phyloP scores from a whole-genome alignment of 2,329 filamentous ascomycete species.

The Chaetomiaceae sp. region DNA sequence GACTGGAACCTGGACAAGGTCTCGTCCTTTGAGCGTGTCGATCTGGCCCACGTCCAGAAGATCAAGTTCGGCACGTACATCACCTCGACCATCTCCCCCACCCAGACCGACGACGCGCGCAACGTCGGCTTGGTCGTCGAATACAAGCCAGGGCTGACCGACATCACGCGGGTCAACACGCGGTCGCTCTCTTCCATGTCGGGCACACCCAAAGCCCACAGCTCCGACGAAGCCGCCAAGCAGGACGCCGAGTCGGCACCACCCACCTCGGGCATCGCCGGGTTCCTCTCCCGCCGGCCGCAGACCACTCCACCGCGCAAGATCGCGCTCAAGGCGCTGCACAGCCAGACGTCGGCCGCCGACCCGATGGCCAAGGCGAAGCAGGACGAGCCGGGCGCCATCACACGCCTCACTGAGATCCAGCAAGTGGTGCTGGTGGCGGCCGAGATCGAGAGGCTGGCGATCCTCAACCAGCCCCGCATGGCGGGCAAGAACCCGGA shows the following conservation, averaged over 20 bases:
- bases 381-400: constrained; percentile 36
- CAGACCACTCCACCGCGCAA: constrained; percentile 32
- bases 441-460: constrained; percentile 68
- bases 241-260: background rate
- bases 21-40: constrained; percentile 81
- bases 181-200: constrained; percentile 62
- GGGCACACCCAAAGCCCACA: constrained; percentile 30
- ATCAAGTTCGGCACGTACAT: constrained; percentile 85
- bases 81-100: constrained; percentile 74
- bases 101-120: constrained; percentile 69
- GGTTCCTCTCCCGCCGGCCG: constrained; percentile 39
- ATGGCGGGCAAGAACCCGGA: constrained; percentile 36
- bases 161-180: constrained; percentile 78
- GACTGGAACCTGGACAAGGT: constrained; percentile 97
- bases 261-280: constrained; percentile 33
- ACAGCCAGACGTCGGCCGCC: constrained; percentile 48
- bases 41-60: constrained; percentile 65
- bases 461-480: constrained; percentile 43
- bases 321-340: constrained; percentile 54
- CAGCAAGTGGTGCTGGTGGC: constrained; percentile 62
- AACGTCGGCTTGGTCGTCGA: constrained; percentile 82
- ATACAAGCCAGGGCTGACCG: constrained; percentile 67
- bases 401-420: constrained; percentile 43
- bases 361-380: constrained; percentile 36
- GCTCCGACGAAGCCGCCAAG: constrained; percentile 20